Evolutionary conservation across 768 basidiomycete genomes (phyloP).

Genomic region (Udeniomyces megalosporus): DNA sequence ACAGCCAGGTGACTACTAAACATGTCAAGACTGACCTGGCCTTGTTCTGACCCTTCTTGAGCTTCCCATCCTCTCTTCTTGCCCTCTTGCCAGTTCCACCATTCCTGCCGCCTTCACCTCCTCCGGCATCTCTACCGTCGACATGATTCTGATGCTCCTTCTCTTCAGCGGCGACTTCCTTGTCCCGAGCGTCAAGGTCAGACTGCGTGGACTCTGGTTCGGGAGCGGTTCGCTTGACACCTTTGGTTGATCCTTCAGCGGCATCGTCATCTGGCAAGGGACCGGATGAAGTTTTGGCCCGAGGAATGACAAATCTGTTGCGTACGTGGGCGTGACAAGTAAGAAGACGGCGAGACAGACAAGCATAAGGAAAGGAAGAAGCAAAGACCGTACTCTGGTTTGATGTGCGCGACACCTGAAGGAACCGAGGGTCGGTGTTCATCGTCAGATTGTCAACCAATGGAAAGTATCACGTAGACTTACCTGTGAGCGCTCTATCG

Average conservation of each 20-base stretch:
- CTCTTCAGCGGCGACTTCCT: background rate
- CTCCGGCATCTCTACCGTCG: conserved; percentile 32
- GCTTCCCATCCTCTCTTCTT: background rate
- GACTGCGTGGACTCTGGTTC: conserved; percentile 15
- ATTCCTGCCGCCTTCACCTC: conserved; percentile 47
- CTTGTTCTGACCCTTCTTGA: conserved; percentile 31
- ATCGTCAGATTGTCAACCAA: too few species aligned
- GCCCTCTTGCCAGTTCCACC: conserved; percentile 24
- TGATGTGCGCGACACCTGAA: conserved; percentile 42
- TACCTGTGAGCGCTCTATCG: too few species aligned
- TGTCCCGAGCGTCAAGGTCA: background rate
- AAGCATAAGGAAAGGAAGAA: background rate
- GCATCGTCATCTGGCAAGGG: conserved; percentile 40
- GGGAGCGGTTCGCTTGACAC: background rate
- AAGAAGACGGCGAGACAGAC: background rate
- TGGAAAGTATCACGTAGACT: too few species aligned
- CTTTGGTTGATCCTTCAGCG: conserved; percentile 44
- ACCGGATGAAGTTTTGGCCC: conserved; percentile 33
- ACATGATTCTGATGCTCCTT: conserved; percentile 22
- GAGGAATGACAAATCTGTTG: background rate
- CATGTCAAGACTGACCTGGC: conserved; percentile 41
- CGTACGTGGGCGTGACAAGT: too few species aligned
- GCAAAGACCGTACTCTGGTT: conserved; percentile 35
- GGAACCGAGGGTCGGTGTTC: too few species aligned
- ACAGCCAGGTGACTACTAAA: background rate